A percentile compares a stretch with the other conserved stretches of the same genome.
Evolutionary conservation across 1,139 yeast species (phyloP).

Genomic region (Entelexis paramagnoliae): DNA sequence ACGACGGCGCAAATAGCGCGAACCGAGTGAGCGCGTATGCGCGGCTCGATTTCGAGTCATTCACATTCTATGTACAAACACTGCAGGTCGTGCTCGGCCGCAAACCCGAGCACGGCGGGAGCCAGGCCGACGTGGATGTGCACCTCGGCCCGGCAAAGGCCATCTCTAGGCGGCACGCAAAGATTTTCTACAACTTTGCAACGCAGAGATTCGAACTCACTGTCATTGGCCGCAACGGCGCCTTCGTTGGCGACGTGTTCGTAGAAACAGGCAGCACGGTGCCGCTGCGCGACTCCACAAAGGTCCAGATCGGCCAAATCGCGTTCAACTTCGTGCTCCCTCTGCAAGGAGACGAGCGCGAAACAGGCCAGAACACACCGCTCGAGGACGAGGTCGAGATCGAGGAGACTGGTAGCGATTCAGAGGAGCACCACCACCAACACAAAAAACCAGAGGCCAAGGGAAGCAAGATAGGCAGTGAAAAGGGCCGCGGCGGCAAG

Average conservation of each 20-base stretch:
- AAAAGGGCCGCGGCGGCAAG: constrained; percentile 18
- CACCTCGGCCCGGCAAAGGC: constrained; percentile 87
- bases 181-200: constrained; percentile 89
- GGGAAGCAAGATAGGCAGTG: constrained; percentile 13
- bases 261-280: constrained; percentile 85
- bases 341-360: constrained; percentile 26
- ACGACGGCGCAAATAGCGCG: constrained; percentile 19
- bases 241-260: constrained; percentile 82
- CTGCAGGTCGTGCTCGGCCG: constrained; percentile 88
- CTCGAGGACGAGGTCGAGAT: constrained; percentile 14
- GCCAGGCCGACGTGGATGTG: constrained; percentile 70
- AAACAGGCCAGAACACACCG: constrained; percentile 9
- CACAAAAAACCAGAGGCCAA: neutral
- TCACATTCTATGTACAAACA: constrained; percentile 91
- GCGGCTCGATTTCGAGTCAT: constrained; percentile 80
- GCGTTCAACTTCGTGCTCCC: constrained; percentile 82
- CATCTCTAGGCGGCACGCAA: constrained; percentile 85
- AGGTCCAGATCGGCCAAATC: constrained; percentile 86
- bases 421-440: neutral
- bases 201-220: constrained; percentile 85
- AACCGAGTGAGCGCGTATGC: constrained; percentile 79
- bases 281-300: constrained; percentile 63
- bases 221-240: constrained; percentile 89
- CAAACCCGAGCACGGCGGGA: constrained; percentile 56
- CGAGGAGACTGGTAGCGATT: constrained; percentile 11